These are phyloP conservation scores for Pseudozyma sp. DNA, from an alignment of 1,284 basidiomycete genomes.

Conservation along the genomic window DNA sequence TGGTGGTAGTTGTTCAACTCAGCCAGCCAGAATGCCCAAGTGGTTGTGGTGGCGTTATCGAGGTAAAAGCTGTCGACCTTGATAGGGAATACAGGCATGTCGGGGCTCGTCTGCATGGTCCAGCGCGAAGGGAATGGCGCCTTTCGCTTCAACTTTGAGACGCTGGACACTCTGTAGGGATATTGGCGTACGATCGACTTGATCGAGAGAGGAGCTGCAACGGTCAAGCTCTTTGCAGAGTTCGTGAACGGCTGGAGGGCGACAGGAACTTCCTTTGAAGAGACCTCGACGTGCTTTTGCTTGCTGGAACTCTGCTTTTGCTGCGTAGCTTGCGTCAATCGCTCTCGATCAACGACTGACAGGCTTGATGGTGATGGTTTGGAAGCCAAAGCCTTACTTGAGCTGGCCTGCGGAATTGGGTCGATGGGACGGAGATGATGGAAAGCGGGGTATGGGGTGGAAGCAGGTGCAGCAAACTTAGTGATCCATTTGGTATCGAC, in stretches of 20 bases:
- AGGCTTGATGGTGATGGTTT: constrained; percentile 16
- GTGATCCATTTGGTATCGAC: constrained; percentile 1
- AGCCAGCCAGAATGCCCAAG: constrained; percentile 38
- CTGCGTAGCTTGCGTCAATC: background rate
- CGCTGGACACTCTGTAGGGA: background rate
- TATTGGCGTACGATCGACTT: background rate
- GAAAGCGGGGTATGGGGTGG: background rate
- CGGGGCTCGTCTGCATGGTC: constrained; percentile 4
- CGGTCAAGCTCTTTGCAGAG: constrained; percentile 9
- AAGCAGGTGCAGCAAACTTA: constrained; percentile 24
- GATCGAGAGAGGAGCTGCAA: background rate
- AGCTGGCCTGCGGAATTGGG: background rate
- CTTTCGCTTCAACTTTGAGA: constrained; percentile 2
- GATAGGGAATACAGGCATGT: constrained; percentile 16
- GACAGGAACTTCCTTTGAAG: background rate
- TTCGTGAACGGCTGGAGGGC: constrained; percentile 12
- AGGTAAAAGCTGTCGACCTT: constrained; percentile 11
- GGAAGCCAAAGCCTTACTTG: constrained; percentile 6
- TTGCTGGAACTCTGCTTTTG: background rate
- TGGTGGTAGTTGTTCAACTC: constrained; percentile 25
- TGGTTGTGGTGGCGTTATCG: constrained; percentile 34
- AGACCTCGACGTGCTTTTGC: background rate
- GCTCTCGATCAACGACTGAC: background rate
- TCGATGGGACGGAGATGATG: background rate
- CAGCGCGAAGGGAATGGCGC: background rate